Conservation (phyloP, 345 rosid species). For the Eucalyptus paniculata region DNA sequence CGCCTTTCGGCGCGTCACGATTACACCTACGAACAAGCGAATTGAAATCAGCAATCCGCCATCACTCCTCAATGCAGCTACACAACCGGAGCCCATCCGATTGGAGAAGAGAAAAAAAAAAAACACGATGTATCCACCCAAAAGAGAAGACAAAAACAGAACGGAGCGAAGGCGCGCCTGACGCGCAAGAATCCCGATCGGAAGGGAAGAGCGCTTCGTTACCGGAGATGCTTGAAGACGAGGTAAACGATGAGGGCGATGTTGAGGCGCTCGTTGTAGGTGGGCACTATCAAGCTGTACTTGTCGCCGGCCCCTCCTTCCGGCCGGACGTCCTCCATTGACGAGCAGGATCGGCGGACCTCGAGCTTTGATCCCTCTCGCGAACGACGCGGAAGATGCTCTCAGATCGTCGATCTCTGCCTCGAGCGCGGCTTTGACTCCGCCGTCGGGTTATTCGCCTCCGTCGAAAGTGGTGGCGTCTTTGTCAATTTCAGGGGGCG, state of each 20-base stretch:
- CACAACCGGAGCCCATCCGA: background rate
- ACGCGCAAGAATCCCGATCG: background rate
- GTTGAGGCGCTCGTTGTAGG: slow-evolving; percentile 94
- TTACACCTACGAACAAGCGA: background rate
- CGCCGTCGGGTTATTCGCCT: background rate
- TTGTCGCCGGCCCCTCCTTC: slow-evolving; percentile 20
- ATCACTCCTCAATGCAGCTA: background rate
- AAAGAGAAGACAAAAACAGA: background rate
- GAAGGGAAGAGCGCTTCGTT: background rate
- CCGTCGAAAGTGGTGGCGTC: background rate
- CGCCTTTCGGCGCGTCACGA: background rate
- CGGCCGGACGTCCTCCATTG: background rate
- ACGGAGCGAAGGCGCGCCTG: background rate
- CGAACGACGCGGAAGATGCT: background rate
- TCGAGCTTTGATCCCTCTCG: background rate
- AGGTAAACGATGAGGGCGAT: slow-evolving; percentile 83
- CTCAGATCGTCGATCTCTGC: background rate
- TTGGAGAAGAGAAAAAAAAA: background rate
- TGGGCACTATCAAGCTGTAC: slow-evolving; percentile 83
- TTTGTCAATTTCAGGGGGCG: background rate
- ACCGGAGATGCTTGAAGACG: slow-evolving; percentile 84
- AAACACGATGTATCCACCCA: background rate
- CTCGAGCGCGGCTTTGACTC: background rate
- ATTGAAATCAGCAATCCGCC: background rate
- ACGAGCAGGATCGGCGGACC: background rate